These are phyloP conservation scores for Globisporangium iwayamae DNA, from an alignment of 352 stramenopile species.

Conservation along the genomic window DNA sequence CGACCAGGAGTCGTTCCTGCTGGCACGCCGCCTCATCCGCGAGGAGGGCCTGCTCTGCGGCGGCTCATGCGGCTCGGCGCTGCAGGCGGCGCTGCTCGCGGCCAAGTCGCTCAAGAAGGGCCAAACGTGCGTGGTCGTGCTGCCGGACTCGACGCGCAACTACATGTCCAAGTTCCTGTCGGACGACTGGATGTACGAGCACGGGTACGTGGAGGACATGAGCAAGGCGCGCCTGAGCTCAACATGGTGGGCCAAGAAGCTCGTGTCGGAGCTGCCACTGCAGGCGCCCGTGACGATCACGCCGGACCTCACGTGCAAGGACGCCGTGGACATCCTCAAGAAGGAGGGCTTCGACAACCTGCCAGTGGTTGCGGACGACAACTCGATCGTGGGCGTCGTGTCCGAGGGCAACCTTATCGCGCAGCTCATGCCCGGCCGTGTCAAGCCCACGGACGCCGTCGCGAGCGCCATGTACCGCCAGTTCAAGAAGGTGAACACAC, in stretches of 20 bases:
- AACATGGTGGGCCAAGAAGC: constrained; percentile 92
- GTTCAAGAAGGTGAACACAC: constrained; percentile 90
- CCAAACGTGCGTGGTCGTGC: constrained; percentile 92
- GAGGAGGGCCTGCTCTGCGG: constrained; percentile 94
- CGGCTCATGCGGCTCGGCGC: constrained; percentile 88
- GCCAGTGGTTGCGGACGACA: constrained; percentile 66
- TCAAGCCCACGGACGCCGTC: constrained; percentile 80
- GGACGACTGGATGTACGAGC: constrained; percentile 92
- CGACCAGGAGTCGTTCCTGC: constrained; percentile 93
- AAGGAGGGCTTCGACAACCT: constrained; percentile 86
- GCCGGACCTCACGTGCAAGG: constrained; percentile 81
- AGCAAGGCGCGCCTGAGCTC: constrained; percentile 73
- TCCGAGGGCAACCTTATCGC: constrained; percentile 95
- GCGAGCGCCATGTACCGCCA: constrained; percentile 91
- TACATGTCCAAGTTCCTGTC: constrained; percentile 98
- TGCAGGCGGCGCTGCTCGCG: constrained; percentile 78
- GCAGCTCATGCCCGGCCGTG: constrained; percentile 83
- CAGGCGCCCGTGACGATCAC: constrained; percentile 86
- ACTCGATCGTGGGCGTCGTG: constrained; percentile 89
- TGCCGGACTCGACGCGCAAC: constrained; percentile 95
- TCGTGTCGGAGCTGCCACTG: constrained; percentile 70
- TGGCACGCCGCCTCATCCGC: constrained; percentile 92
- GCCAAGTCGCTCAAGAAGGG: constrained; percentile 74
- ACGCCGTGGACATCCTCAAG: constrained; percentile 92
- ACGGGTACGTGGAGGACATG: constrained; percentile 66